A percentile compares a stretch with the other conserved stretches of the same genome.
Conservation (phyloP, 805 yeast genomes). For the Cyberlindnera xylosilytica region DNA sequence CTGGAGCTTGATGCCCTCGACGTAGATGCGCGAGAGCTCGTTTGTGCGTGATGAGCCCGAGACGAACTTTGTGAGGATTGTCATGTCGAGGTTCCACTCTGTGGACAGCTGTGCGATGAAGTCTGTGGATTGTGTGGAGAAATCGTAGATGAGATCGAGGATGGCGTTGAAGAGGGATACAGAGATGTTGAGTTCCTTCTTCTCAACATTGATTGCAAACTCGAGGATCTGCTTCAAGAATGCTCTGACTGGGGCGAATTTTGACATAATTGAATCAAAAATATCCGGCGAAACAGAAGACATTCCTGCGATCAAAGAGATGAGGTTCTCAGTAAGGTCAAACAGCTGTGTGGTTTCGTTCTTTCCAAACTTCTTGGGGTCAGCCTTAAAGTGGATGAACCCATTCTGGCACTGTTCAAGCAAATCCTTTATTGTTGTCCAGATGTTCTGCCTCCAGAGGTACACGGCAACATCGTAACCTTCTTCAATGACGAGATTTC, state of each 20-base stretch:
- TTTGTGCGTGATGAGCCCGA: constrained; percentile 21
- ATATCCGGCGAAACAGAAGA: constrained; percentile 64
- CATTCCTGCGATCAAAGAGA: constrained; percentile 65
- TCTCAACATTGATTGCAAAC: constrained; percentile 28
- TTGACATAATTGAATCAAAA: constrained; percentile 36
- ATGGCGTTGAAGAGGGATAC: constrained; percentile 47
- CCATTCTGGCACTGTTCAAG: constrained; percentile 50
- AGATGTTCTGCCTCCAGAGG: constrained; percentile 75
- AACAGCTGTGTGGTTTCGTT: constrained; percentile 48
- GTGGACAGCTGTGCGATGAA: constrained; percentile 35
- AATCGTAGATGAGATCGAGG: constrained; percentile 56
- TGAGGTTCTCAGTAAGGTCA: constrained; percentile 69
- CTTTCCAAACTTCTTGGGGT: constrained; percentile 27
- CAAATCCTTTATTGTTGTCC: constrained; percentile 56
- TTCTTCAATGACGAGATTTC: constrained; percentile 80
- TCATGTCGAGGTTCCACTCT: constrained; percentile 21
- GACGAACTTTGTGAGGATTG: constrained; percentile 14
- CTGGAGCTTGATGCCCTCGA: constrained; percentile 38
- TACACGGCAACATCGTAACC: constrained; percentile 78
- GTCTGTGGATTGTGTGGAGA: constrained; percentile 54
- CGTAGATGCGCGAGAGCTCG: constrained; percentile 32
- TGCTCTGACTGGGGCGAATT: constrained; percentile 25
- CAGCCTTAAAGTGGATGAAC: constrained; percentile 37
- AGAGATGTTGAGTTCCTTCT: constrained; percentile 32
- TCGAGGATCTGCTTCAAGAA: constrained; percentile 29